These are phyloP conservation scores for Sporisorium iseilematis-ciliati DNA, from an alignment of 1,284 basidiomycete species.

Conservation along the genomic window DNA sequence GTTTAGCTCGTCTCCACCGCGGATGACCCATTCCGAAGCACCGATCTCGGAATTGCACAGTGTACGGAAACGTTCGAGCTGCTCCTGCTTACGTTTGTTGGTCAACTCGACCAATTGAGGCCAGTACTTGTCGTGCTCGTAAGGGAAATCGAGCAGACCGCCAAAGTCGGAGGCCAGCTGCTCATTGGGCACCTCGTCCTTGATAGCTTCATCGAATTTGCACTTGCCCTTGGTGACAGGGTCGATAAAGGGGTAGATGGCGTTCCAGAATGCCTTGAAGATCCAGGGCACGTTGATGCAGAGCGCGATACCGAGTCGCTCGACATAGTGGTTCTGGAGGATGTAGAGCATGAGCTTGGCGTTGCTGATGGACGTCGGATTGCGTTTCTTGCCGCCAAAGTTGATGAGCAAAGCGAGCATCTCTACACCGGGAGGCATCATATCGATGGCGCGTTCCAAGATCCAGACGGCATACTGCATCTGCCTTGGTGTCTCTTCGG, in stretches of 20 bases:
- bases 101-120: conserved; percentile 75
- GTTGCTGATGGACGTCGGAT: conserved; percentile 61
- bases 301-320: conserved; percentile 69
- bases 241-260: conserved; percentile 70
- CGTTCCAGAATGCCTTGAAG: conserved; percentile 60
- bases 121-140: conserved; percentile 82
- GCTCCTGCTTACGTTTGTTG: conserved; percentile 73
- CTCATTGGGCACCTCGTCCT: conserved; percentile 57
- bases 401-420: conserved; percentile 65
- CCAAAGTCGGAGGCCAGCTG: conserved; percentile 62
- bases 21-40: conserved; percentile 69
- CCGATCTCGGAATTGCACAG: conserved; percentile 66
- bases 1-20: conserved; percentile 61
- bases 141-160: conserved; percentile 71
- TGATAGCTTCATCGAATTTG: conserved; percentile 66
- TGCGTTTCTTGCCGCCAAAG: conserved; percentile 61
- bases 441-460: conserved; percentile 69
- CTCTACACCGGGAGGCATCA: conserved; percentile 70
- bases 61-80: conserved; percentile 74
- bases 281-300: conserved; percentile 68
- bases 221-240: conserved; percentile 69
- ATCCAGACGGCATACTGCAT: conserved; percentile 71
- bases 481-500: conserved; percentile 66
- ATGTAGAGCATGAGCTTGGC: conserved; percentile 69
- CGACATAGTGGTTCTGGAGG: conserved; percentile 68